Evolutionary conservation across 768 basidiomycete genomes (phyloP), one percentile per base, ranked within the genome.

Genomic region (Collybia sordida): DNA sequence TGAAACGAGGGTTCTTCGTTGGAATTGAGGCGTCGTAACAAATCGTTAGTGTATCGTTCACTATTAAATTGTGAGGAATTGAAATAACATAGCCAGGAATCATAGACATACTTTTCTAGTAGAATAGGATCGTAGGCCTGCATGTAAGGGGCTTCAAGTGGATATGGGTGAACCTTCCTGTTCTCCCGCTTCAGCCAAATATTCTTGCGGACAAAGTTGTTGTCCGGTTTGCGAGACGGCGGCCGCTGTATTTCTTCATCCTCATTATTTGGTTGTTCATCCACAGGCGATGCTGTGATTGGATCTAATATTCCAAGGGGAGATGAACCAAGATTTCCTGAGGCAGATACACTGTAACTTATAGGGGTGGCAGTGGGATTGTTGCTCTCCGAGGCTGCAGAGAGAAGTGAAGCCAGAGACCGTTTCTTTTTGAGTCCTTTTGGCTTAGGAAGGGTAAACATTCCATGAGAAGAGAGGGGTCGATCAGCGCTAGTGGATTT

Each of bases 1-100:
- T 80, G 73, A 58, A 92, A 90, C 0, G 82, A 80, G 0, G 88
- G 88, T 0, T 78, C 75, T 4, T 72, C 73, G 2, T 69, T 71
- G 5, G 71, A 68, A 38, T 72, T 78, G 14, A 92, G 71, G n/a
- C 78, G 81, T 31, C 70, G 76, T 14, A 88, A 56, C 4, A 92
- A 60, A 2, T 72, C 47, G 47, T 82, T 73, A 3, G 81, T 73
- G 54, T 82, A 79, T 45, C 72, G 75, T 57, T 90, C 90, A 51
- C 90, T 91, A 49, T 14, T 46, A 49, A 57, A 41, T 34, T 31
- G 45, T 42, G 36, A 22, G 39, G 41, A 38, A 23, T 45, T 19
- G 22, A n/a, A 14, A 47, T 28, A 50, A 42, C 39, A 45, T 36
- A 15, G 52, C 12, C 48, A 42, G 40, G 45, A 47, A 42, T 49